Evolutionary conservation across 2,329 filamentous ascomycete species (phyloP).

Genomic region (Aaosphaeria pasadenensis): DNA sequence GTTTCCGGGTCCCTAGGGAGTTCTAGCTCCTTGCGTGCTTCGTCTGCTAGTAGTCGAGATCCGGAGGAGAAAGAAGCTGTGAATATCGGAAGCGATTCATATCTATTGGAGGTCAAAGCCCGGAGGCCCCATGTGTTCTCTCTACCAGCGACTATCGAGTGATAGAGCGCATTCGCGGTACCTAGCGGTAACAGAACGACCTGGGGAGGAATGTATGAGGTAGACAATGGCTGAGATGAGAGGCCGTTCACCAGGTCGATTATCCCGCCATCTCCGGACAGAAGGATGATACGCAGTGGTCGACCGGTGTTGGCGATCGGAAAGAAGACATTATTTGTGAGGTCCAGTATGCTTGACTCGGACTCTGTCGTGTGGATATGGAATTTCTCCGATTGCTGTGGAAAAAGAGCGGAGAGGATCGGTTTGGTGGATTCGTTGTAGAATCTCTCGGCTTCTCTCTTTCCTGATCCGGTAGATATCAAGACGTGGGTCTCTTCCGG

Average conservation of each 20-base stretch:
- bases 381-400: constrained; percentile 39
- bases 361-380: constrained; percentile 62
- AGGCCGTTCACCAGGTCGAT: constrained; percentile 77
- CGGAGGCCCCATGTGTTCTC: constrained; percentile 42
- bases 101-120: constrained; percentile 32
- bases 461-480: constrained; percentile 46
- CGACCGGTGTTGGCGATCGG: constrained; percentile 47
- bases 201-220: constrained; percentile 47
- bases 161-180: constrained; percentile 49
- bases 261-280: constrained; percentile 85
- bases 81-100: constrained; percentile 43
- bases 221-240: constrained; percentile 24
- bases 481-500: constrained; percentile 40
- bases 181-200: constrained; percentile 55
- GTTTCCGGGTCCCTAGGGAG: constrained; percentile 17
- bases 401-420: constrained; percentile 42
- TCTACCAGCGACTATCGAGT: constrained; percentile 39
- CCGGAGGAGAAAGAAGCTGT: constrained; percentile 44
- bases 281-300: constrained; percentile 60
- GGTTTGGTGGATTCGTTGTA: constrained; percentile 37
- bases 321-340: constrained; percentile 54
- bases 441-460: constrained; percentile 38
- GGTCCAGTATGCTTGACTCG: constrained; percentile 60
- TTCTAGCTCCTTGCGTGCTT: constrained; percentile 43
- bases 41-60: constrained; percentile 41